Evolutionary conservation across 306 rosid species (phyloP).

Genomic region (Castanea sativa): DNA sequence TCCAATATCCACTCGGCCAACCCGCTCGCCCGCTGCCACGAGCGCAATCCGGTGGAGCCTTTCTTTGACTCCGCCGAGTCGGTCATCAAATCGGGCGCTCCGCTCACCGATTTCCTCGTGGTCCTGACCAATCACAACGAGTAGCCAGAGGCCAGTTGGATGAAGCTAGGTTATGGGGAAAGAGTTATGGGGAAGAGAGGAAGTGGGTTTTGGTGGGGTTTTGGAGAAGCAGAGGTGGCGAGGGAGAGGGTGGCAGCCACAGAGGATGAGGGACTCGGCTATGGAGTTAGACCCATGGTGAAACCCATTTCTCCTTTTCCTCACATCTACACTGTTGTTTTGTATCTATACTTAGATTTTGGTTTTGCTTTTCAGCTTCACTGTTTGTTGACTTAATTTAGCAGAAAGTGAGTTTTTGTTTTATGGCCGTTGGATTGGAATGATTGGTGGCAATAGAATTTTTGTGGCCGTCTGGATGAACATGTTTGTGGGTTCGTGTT

Average conservation of each 20-base stretch:
- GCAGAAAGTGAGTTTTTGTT: background rate
- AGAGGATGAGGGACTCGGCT: slow-evolving; percentile 66
- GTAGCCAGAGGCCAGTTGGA: slow-evolving; percentile 3
- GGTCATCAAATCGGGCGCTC: slow-evolving; percentile 1
- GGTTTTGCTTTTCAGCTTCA: background rate
- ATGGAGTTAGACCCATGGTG: slow-evolving; percentile 63
- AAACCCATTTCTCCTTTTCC: slow-evolving; percentile 49
- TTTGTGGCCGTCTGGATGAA: no score
- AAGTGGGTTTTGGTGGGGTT: slow-evolving; percentile 39
- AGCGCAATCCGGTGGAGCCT: no score
- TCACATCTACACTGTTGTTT: no score
- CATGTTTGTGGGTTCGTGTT: no score
- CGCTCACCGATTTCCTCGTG: slow-evolving; percentile 20
- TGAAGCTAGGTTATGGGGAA: no score
- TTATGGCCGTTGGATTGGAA: no score
- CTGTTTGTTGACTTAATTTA: slow-evolving; percentile 6
- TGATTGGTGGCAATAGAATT: no score
- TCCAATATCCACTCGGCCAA: slow-evolving; percentile 67
- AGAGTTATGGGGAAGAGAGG: no score
- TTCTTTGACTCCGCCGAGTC: no score
- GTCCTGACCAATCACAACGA: slow-evolving; percentile 24
- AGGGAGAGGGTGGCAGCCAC: slow-evolving; percentile 97
- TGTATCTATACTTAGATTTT: background rate
- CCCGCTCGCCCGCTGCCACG: no score
- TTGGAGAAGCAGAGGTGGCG: slow-evolving; percentile 84